phyloP scores from a whole-genome alignment of 2,329 filamentous ascomycete genomes.

The Talaromyces sp. region DNA sequence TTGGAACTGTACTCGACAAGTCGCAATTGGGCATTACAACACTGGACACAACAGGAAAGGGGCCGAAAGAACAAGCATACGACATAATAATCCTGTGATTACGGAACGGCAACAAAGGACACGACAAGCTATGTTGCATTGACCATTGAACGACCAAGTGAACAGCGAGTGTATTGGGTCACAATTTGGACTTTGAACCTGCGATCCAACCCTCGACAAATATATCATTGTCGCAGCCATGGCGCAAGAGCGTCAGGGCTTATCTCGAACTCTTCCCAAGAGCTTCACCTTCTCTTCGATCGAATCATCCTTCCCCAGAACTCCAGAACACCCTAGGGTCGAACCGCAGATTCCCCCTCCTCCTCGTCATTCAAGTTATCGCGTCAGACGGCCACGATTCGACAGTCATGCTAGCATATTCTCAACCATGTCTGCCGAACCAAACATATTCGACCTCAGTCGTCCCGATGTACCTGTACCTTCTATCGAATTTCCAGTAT shows the following conservation, averaged over 20 bases:
- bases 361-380: conserved; percentile 45
- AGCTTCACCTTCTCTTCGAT: conserved; percentile 46
- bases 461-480: conserved; percentile 43
- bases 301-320: conserved; percentile 39
- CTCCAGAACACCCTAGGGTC: conserved; percentile 42
- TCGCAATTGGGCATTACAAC: neutral
- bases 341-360: conserved; percentile 46
- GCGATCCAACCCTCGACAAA: neutral
- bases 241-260: conserved; percentile 39
- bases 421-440: conserved; percentile 34
- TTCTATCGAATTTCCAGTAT: conserved; percentile 42
- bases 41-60: neutral
- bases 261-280: conserved; percentile 49
- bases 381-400: conserved; percentile 42
- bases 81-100: neutral
- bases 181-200: conserved; percentile 5
- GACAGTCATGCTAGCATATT: conserved; percentile 40
- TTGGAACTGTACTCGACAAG: neutral
- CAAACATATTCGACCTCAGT: conserved; percentile 34
- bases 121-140: conserved; percentile 11
- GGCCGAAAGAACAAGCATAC: neutral
- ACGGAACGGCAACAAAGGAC: neutral
- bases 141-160: neutral
- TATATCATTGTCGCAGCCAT: conserved; percentile 27
- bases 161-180: conserved; percentile 5